Conservation (phyloP, 371 early-diverging fungal species). For the Mortierella sp. region DNA sequence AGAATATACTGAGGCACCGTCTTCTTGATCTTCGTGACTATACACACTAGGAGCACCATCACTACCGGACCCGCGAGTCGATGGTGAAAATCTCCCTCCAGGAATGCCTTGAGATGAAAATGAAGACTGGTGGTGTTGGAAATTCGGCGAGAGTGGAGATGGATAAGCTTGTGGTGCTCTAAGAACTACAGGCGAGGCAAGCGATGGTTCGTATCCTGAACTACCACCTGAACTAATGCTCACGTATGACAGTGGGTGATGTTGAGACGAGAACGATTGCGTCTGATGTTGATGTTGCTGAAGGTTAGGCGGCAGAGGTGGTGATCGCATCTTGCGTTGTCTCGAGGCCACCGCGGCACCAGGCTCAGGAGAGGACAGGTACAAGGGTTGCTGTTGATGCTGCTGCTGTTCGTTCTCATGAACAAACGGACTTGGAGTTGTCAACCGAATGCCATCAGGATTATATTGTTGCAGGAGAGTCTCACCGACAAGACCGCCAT, state of each 20-base stretch:
- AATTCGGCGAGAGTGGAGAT: constrained; percentile 17
- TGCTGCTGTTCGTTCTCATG: constrained; percentile 4
- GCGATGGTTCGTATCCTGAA: constrained; percentile 14
- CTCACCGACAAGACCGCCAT: constrained; percentile 30
- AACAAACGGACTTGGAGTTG: neutral
- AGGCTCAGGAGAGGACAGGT: constrained; percentile 21
- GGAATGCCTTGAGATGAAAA: constrained; percentile 12
- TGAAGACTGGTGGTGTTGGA: neutral
- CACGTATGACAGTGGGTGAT: constrained; percentile 25
- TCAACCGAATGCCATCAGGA: neutral
- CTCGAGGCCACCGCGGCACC: neutral
- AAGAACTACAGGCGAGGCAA: constrained; percentile 11
- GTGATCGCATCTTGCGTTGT: constrained; percentile 26
- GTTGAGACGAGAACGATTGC: neutral
- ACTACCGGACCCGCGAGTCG: constrained; percentile 14
- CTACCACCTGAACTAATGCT: constrained; percentile 27
- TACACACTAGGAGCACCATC: constrained; percentile 33
- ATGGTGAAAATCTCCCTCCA: constrained; percentile 7
- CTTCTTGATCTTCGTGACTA: constrained; percentile 27
- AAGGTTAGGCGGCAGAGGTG: constrained; percentile 18
- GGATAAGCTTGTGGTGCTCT: constrained; percentile 10
- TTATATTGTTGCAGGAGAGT: constrained; percentile 30
- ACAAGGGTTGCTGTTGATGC: constrained; percentile 7
- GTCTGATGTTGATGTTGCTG: neutral
- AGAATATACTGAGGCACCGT: constrained; percentile 14